Conservation (phyloP, 208 protist genomes). For the Naegleria gruberi region DNA sequence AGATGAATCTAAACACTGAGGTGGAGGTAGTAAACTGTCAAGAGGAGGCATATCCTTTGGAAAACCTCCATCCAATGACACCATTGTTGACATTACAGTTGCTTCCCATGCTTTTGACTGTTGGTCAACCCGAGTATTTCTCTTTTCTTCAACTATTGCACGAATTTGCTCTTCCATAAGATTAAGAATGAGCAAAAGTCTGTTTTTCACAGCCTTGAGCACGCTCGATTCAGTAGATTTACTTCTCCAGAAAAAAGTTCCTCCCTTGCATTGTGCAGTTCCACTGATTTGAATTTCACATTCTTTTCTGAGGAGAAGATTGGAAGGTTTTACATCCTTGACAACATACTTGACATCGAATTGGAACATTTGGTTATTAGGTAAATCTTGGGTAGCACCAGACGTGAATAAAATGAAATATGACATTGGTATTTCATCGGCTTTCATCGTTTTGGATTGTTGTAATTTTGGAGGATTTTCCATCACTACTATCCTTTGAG, state of each 20-base stretch:
- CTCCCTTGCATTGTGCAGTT: background rate
- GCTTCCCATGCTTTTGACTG: background rate
- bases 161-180: background rate
- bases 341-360: background rate
- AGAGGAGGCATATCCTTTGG: background rate
- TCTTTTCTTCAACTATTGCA: background rate
- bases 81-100: background rate
- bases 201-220: background rate
- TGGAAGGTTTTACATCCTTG: background rate
- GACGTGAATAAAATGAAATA: background rate
- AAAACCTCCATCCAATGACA: background rate
- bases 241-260: background rate
- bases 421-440: too few relatives aligned
- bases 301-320: background rate
- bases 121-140: background rate
- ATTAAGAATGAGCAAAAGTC: background rate
- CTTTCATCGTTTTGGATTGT: too few relatives aligned
- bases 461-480: background rate
- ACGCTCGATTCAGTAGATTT: background rate
- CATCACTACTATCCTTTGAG: background rate
- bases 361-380: constrained; percentile 1
- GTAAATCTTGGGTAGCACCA: background rate
- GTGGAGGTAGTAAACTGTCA: background rate
- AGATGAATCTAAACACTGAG: background rate
- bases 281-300: background rate